Percentiles rank a stretch among this genome's conserved stretches.
Conservation (phyloP, 176 grass and related monocot genomes). For the Zea luxurians region DNA sequence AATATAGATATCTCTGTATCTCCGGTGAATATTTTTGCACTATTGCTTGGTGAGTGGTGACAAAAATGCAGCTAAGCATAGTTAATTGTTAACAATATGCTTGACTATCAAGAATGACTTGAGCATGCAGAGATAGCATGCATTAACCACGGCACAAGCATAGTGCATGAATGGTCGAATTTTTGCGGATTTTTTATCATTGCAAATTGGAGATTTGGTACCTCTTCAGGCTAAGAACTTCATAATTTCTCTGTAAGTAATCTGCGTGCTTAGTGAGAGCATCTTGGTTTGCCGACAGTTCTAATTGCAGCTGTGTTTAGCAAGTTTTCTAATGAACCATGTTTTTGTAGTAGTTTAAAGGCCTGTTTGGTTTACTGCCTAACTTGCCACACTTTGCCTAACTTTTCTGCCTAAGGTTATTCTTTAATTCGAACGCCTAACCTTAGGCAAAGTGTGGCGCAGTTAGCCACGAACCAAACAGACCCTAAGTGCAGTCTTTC, state of each 20-base stretch:
- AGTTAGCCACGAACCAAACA: too few relatives aligned
- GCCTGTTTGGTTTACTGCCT: too few relatives aligned
- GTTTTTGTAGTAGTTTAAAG: slow-evolving; percentile 91
- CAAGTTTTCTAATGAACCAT: slow-evolving; percentile 86
- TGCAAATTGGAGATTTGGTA: slow-evolving; percentile 15
- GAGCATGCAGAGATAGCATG: not conserved
- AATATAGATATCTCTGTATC: not conserved
- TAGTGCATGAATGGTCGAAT: not conserved
- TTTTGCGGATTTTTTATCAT: not conserved
- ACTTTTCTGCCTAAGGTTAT: too few relatives aligned
- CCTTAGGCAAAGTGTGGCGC: too few relatives aligned
- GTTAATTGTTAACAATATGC: not conserved
- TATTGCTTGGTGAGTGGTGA: too few relatives aligned
- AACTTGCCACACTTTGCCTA: too few relatives aligned
- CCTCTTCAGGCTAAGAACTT: slow-evolving; percentile 88
- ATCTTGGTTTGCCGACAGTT: slow-evolving; percentile 88
- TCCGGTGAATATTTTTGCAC: too few relatives aligned
- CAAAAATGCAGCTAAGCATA: slow-evolving; percentile 4
- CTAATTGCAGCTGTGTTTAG: slow-evolving; percentile 63
- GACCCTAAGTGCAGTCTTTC: slow-evolving; percentile 81
- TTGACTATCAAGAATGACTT: not conserved
- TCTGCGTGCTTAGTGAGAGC: slow-evolving; percentile 78
- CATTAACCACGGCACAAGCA: not conserved
- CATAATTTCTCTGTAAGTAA: slow-evolving; percentile 81
- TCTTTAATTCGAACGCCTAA: too few relatives aligned